Conservation (phyloP, 73 alveolate genomes). For the Halteria grandinella region DNA sequence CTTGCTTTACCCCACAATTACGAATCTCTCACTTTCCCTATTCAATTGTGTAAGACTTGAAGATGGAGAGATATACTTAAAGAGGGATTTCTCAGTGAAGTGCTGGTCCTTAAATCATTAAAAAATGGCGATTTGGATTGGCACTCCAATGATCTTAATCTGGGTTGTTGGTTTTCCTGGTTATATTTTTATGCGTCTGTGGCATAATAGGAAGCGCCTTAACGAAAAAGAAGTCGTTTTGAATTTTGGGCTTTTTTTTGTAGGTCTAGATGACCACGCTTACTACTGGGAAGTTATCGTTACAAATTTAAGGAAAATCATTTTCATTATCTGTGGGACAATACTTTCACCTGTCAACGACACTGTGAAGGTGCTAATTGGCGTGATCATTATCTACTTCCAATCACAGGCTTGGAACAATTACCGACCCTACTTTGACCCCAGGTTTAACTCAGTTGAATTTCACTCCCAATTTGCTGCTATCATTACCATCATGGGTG, state of each 20-base stretch:
- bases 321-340: conserved; percentile 29
- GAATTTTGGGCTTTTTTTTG: conserved; percentile 35
- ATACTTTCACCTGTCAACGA: conserved; percentile 45
- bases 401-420: conserved; percentile 21
- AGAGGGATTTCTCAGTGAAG: conserved; percentile 29
- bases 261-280: conserved; percentile 53
- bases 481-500: conserved; percentile 41
- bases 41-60: neutral
- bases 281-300: conserved; percentile 69
- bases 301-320: conserved; percentile 49
- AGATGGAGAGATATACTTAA: conserved; percentile 31
- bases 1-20: neutral
- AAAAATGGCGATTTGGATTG: conserved; percentile 25
- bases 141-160: conserved; percentile 48
- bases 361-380: conserved; percentile 26
- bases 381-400: conserved; percentile 33
- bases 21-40: neutral
- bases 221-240: conserved; percentile 25
- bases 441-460: conserved; percentile 41
- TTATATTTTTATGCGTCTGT: conserved; percentile 31
- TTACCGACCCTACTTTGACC: conserved; percentile 55
- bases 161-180: conserved; percentile 71
- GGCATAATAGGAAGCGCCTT: conserved; percentile 8
- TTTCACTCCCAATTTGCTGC: conserved; percentile 33
- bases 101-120: conserved; percentile 51